Conservation (phyloP, 2,329 filamentous ascomycete genomes). For the Teratosphaeria gauchensis region DNA sequence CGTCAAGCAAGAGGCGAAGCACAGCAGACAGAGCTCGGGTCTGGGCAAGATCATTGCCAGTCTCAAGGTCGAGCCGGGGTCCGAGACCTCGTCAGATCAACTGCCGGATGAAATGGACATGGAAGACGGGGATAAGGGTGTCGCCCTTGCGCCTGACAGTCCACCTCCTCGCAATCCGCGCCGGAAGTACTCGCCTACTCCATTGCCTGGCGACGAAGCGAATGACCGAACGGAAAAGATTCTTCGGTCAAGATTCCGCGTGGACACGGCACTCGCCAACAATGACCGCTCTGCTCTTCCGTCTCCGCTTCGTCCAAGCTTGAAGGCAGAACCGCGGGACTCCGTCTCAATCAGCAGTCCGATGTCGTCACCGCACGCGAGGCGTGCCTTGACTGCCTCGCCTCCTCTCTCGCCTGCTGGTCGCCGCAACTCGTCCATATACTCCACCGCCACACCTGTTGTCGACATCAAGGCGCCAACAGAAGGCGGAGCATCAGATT, state of each 20-base stretch:
- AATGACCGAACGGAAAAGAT: neutral
- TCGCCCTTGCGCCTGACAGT: neutral
- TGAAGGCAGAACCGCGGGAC: neutral
- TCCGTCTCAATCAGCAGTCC: neutral
- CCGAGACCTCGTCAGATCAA: neutral
- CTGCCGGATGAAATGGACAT: neutral
- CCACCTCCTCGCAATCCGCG: neutral
- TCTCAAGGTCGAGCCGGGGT: neutral
- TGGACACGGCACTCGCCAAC: neutral
- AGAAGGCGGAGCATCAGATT: neutral
- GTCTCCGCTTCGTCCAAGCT: neutral
- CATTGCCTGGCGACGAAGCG: neutral
- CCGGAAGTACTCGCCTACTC: neutral
- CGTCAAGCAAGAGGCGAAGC: neutral
- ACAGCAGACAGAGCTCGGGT: neutral
- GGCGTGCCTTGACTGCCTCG: neutral
- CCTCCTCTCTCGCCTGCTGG: neutral
- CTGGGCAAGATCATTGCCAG: neutral
- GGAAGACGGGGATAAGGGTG: neutral
- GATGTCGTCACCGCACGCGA: neutral
- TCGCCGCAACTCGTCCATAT: neutral
- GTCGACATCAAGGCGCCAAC: neutral
- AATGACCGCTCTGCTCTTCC: neutral
- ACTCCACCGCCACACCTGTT: neutral
- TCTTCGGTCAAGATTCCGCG: neutral